Evolutionary conservation across 495 filamentous ascomycete species (phyloP).

Genomic region (Neurospora sp.): DNA sequence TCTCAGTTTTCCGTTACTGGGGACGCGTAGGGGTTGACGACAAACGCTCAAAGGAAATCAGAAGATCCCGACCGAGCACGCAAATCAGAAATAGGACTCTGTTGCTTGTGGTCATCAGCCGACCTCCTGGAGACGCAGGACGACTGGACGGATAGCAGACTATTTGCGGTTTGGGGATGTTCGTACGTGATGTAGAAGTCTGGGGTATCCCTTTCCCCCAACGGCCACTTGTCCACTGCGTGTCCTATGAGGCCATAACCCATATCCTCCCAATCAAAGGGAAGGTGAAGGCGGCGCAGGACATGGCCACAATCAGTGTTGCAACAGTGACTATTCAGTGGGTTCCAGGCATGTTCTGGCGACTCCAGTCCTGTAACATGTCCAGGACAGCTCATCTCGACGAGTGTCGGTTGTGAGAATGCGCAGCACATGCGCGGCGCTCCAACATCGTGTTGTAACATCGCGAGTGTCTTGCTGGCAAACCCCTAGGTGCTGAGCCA

Average conservation of each 20-base stretch:
- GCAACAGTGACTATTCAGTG: not conserved
- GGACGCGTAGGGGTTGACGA: not conserved
- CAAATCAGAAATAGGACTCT: not conserved
- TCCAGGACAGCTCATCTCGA: not conserved
- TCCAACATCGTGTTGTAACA: not conserved
- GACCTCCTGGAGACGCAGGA: not conserved
- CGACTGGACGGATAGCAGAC: not conserved
- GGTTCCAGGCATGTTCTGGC: not conserved
- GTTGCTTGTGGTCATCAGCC: not conserved
- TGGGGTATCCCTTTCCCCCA: not conserved
- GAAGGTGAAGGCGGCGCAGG: not conserved
- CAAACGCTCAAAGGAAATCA: not conserved
- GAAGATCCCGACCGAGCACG: not conserved
- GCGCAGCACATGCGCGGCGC: not conserved
- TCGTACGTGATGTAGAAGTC: not conserved
- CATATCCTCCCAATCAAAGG: not conserved
- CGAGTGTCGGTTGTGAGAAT: not conserved
- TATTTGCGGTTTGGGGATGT: not conserved
- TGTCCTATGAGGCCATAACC: not conserved
- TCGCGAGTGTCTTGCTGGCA: not conserved
- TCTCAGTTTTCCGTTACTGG: not conserved
- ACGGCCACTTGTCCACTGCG: not conserved
- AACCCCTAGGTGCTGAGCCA: not conserved
- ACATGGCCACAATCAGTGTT: not conserved
- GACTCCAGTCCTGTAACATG: not conserved